Evolutionary conservation across 2,329 filamentous ascomycete species (phyloP), one percentile per base, ranked within the genome.

Genomic region (Exutisphaerella laricina): DNA sequence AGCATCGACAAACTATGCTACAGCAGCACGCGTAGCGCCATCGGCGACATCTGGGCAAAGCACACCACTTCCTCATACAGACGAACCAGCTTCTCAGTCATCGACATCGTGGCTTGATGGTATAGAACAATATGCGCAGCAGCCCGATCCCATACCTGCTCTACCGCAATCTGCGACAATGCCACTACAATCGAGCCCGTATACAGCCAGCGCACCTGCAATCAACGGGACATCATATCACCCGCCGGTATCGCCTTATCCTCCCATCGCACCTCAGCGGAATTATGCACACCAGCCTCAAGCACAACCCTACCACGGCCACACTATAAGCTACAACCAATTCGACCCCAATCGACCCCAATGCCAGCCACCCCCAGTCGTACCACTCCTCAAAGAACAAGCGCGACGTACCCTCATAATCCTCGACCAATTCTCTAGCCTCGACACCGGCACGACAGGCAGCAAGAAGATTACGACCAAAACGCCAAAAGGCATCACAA

Each of bases 41-140:
- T 18, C 30, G 20, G n/a, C n/a, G n/a, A n/a, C n/a, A n/a, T n/a
- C n/a, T n/a, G n/a, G n/a, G n/a, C n/a, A n/a, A n/a, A n/a, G n/a
- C n/a, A n/a, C n/a, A n/a, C n/a, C n/a, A n/a, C n/a, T n/a, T n/a
- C n/a, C n/a, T n/a, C n/a, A n/a, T n/a, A n/a, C n/a, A n/a, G n/a
- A n/a, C n/a, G n/a, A n/a, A n/a, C n/a, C n/a, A 33, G 30, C 30
- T 18, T 10, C 14, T 9, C 14, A 17, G 18, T 7, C 14, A 8
- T 20, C 18, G 9, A 16, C 33, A 7, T 20, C 9, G n/a, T 68
- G 71, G 53, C 57, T 70, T 10, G 60, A 63, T 47, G 68, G 68
- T n/a, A 70, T 70, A 39, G 61, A 70, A 17, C 66, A 69, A 33
- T 70, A 68, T 46, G 67, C 67, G 21, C 53, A 40, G 14, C 50